Percentiles rank a stretch among this genome's conserved stretches.
Evolutionary conservation across 2,329 filamentous ascomycete genomes (phyloP).

Genomic region (Clonostachys rhizophaga): DNA sequence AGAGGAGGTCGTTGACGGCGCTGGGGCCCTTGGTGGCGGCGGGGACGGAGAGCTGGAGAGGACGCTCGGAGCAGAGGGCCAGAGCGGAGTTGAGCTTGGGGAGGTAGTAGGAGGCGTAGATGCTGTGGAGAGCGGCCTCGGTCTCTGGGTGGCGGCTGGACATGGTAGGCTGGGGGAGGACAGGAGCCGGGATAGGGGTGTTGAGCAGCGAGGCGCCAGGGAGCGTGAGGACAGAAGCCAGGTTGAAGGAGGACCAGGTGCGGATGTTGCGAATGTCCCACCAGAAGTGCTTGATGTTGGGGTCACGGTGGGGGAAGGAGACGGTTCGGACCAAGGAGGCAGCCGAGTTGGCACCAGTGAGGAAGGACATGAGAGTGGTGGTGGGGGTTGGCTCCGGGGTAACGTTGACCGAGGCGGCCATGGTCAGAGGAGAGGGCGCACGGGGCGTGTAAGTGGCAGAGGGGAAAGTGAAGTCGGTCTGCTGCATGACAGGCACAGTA

Average conservation of each 20-base stretch:
- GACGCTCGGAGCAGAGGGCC: constrained; percentile 64
- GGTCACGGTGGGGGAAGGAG: constrained; percentile 62
- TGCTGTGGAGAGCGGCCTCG: constrained; percentile 68
- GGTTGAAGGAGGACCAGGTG: constrained; percentile 76
- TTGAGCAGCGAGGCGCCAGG: constrained; percentile 68
- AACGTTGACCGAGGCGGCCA: constrained; percentile 22
- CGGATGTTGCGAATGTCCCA: constrained; percentile 90
- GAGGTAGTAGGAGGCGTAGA: constrained; percentile 75
- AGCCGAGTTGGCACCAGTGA: constrained; percentile 75
- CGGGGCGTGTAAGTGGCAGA: constrained; percentile 34
- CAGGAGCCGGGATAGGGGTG: constrained; percentile 57
- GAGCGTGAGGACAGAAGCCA: constrained; percentile 65
- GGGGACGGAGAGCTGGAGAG: constrained; percentile 32
- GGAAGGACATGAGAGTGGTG: constrained; percentile 72
- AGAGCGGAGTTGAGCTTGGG: constrained; percentile 85
- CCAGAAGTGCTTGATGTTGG: constrained; percentile 81
- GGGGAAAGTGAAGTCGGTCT: constrained; percentile 36
- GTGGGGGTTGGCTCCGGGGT: constrained; percentile 39
- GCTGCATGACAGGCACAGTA: constrained; percentile 51
- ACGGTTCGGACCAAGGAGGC: constrained; percentile 78
- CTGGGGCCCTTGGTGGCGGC: constrained; percentile 22
- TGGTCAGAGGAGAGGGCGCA: constrained; percentile 39
- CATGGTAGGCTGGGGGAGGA: constrained; percentile 54
- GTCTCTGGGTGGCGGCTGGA: constrained; percentile 70
- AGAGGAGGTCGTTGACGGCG: constrained; percentile 49